Conservation (phyloP, 106 monocot species). For the Amphibolis antarctica region DNA sequence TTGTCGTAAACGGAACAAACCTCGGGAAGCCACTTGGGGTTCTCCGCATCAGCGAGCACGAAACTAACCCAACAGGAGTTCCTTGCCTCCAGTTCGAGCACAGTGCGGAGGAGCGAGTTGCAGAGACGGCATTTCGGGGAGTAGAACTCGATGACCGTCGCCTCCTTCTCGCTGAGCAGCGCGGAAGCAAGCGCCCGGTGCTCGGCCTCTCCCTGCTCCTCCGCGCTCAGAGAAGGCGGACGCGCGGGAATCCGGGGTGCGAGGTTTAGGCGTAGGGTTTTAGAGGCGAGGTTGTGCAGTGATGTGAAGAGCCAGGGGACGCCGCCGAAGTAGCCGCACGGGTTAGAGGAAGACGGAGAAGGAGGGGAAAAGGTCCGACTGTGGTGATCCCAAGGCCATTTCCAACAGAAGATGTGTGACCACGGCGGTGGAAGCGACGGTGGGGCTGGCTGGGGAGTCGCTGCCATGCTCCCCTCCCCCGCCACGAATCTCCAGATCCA, state of each 20-base stretch:
- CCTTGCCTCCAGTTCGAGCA: constrained; percentile 55
- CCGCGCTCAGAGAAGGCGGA: constrained; percentile 8
- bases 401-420: constrained; percentile 48
- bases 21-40: constrained; percentile 94
- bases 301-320: constrained; percentile 70
- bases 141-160: constrained; percentile 90
- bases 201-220: constrained; percentile 80
- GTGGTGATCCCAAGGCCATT: constrained; percentile 51
- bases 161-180: constrained; percentile 63
- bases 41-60: constrained; percentile 88
- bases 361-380: not conserved
- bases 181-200: constrained; percentile 78
- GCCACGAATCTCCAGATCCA: no score
- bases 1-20: constrained; percentile 13
- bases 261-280: not conserved
- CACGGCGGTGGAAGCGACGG: not conserved
- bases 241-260: not conserved
- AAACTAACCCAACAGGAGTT: constrained; percentile 54
- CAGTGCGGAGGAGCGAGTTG: constrained; percentile 53
- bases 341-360: not conserved
- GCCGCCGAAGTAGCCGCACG: constrained; percentile 29
- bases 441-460: constrained; percentile 4
- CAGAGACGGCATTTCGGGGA: constrained; percentile 87
- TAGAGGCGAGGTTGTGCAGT: constrained; percentile 35
- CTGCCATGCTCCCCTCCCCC: constrained; percentile 10